Evolutionary conservation across 148 eudicot genomes (phyloP), one percentile per base, ranked within the genome.

Genomic region (Euryodendron excelsum): DNA sequence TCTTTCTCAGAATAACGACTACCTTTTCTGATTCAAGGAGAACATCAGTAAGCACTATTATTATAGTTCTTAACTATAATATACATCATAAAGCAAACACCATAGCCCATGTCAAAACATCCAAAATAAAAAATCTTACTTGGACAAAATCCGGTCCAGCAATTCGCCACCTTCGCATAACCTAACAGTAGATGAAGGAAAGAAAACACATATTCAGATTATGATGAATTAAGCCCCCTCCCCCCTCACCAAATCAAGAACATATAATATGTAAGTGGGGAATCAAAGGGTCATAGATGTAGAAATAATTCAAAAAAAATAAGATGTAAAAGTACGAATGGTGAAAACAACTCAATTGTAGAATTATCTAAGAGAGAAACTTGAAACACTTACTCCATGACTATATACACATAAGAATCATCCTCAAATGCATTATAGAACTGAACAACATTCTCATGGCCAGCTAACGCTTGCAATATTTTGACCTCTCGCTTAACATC

Each of bases 401-500:
- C 99, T 82, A 95, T 95, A 84, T 91, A 95, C 17, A 95, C 97
- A 80, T 89, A 91, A 77, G 91, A 88, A 48, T 89, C 91, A 85
- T 95, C 99, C 82, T 95, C 99, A 71, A 89, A 95, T 58, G 98
- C 96, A 84, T 88, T 90, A 81, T 90, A 81, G 81, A 95, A 95
- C 80, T 95, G 92, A 85, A 95, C 99, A 77, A 95, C 99, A 78
- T 95, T 95, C 86, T 95, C 99, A 78, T 95, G 97, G 71, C 99
- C 99, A 60, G 91, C 76, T 79, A 95, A 91, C 61, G 96, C 99
- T 82, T 90, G 86, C 80, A 95, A 85, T 81, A 95, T 95, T 87
- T 93, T 91, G 27, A 95, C 99, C 90, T 95, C 99, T 79, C 99
- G 92, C 82, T 93, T 93, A 64, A 95, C 99, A 89, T 95, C 99